Base-by-base conservation (phyloP, 257 asterid species). In the Scutellaria galericulata region DNA sequence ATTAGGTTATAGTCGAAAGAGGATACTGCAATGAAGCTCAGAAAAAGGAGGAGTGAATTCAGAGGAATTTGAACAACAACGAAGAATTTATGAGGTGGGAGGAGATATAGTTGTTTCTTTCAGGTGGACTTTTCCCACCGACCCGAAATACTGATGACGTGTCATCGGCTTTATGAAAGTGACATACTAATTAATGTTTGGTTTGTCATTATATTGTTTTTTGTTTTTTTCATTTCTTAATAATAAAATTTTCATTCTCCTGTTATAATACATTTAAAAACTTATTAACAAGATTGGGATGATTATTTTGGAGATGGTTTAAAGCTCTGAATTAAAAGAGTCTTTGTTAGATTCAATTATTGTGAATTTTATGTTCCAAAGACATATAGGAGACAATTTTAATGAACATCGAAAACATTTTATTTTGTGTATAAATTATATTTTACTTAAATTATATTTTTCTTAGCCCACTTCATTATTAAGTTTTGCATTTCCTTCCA, bases 81-180 rank as follows among this genome's bases (percentile, higher is more conserved):
- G 60, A 9, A 15, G 73, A 24, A 24, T 24, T 24, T 57, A 15
- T 7, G 71, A 10, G 9, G 58, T 44, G 64, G 12, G 57, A 44
- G 14, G 39, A 1, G 18, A 37, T 46, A 50, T 2, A 10, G 42
- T 48, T 73, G 68, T 55, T 54, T 61, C 24, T 7, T 24, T 24
- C 37, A 9, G 50, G 68, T 67, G 69, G 79, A 78, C 79, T 73
- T 73, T 68, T 68, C 75, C 42, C 66, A 78, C 82, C 79, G 76
- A 68, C 78, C 79, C 1, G 7, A 53, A 47, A 1, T n/a, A 53
- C 48, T 53, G 61, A 6, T 48, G 53, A 65, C 74, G 66, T 20
- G 55, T 66, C 71, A 24, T 18, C 8, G 31, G 59, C 72, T 54
- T n/a, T 68, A 24, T 24, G 2, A 24, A 24, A 24, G 27, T 24